These are phyloP conservation scores for Dendrocalamus sinicus DNA, from an alignment of 176 grass and related monocot genomes.

Conservation along the genomic window DNA sequence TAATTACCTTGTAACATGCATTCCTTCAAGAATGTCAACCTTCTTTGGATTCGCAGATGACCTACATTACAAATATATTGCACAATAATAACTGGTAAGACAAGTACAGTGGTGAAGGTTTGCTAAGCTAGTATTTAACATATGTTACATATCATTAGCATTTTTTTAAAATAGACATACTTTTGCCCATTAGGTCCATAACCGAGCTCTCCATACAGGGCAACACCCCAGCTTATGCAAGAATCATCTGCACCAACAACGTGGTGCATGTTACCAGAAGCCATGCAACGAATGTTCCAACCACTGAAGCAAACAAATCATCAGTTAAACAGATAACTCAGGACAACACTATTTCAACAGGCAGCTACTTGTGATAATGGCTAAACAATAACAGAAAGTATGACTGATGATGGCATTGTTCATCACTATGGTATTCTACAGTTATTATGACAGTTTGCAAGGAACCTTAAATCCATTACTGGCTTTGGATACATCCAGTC, in stretches of 20 bases:
- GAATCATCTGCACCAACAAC: constrained; percentile 94
- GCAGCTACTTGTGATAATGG: constrained; percentile 23
- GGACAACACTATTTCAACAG: constrained; percentile 19
- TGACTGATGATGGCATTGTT: not conserved
- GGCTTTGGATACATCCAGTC: constrained; percentile 99
- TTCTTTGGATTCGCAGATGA: constrained; percentile 99
- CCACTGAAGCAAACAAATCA: constrained; percentile 69
- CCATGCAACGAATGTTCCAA: constrained; percentile 98
- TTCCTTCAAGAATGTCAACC: constrained; percentile 87
- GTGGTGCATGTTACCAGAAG: constrained; percentile 98
- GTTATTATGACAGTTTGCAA: constrained; percentile 21
- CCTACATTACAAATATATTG: constrained; percentile 50
- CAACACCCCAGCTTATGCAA: constrained; percentile 94
- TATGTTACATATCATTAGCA: not conserved
- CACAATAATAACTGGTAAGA: not conserved
- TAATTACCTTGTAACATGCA: constrained; percentile 80
- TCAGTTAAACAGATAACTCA: constrained; percentile 30
- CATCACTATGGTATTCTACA: constrained; percentile 26
- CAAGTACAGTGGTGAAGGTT: not conserved
- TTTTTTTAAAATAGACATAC: constrained; percentile 51
- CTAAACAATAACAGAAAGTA: constrained; percentile 23
- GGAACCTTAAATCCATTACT: constrained; percentile 92
- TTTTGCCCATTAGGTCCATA: constrained; percentile 90
- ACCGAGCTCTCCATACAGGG: constrained; percentile 81
- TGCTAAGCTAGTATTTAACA: not conserved